Evolutionary conservation across 768 basidiomycete species (phyloP).

Genomic region (Antrodiella citrinella): DNA sequence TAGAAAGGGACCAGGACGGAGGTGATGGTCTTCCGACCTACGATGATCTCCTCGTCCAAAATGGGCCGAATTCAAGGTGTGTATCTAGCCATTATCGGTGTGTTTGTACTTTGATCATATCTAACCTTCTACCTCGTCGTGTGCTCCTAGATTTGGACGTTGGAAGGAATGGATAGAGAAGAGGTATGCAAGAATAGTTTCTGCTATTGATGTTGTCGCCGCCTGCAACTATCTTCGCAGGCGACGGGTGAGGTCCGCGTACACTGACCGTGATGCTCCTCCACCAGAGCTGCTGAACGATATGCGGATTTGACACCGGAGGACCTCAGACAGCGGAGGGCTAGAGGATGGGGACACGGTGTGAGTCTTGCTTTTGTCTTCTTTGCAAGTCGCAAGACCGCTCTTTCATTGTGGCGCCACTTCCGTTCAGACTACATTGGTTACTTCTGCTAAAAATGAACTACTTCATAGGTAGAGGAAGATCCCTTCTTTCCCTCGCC

Average conservation of each 20-base stretch:
- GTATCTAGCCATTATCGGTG: slow-evolving; percentile 10
- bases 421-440: too few species aligned
- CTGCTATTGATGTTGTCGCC: slow-evolving; percentile 1
- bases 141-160: slow-evolving; percentile 57
- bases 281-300: slow-evolving; percentile 79
- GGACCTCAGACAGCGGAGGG: slow-evolving; percentile 46
- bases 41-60: slow-evolving; percentile 66
- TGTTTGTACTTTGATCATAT: not conserved
- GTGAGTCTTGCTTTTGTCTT: slow-evolving; percentile 16
- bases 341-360: slow-evolving; percentile 64
- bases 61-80: slow-evolving; percentile 78
- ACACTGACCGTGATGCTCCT: too few species aligned
- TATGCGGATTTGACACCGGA: slow-evolving; percentile 59
- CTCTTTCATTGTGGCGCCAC: not conserved
- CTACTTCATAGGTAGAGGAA: not conserved
- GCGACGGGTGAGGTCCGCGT: too few species aligned
- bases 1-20: slow-evolving; percentile 34
- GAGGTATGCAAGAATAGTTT: slow-evolving; percentile 35
- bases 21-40: slow-evolving; percentile 67
- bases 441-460: not conserved
- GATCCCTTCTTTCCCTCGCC: not conserved
- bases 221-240: too few species aligned
- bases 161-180: slow-evolving; percentile 90
- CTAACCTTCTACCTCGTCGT: not conserved
- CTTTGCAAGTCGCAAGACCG: not conserved